Percentiles rank a stretch among this genome's conserved stretches.
Conservation (phyloP, 148 eudicot species). For the Amaranthus palmeri region DNA sequence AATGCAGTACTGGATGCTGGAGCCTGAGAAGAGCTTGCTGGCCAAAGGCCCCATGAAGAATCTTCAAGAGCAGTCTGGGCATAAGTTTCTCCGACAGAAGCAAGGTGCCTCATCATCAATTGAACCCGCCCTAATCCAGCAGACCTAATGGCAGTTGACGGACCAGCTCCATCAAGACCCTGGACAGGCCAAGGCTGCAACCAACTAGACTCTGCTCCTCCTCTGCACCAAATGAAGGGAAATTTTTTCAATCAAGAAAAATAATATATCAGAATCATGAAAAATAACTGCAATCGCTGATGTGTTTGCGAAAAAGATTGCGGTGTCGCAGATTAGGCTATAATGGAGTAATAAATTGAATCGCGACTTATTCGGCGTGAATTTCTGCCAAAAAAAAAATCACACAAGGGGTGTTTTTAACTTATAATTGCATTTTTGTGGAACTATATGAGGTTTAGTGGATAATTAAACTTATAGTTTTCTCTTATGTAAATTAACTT, state of each 20-base stretch:
- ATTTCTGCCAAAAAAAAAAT: too few species aligned
- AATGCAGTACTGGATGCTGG: conserved; percentile 50
- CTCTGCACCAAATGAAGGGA: conserved; percentile 34
- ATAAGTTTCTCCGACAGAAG: conserved; percentile 92
- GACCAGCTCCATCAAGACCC: conserved; percentile 84
- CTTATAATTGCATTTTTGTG: too few species aligned
- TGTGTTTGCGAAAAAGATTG: too few species aligned
- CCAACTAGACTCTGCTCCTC: conserved; percentile 69
- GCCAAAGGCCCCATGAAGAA: conserved; percentile 81
- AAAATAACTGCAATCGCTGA: too few species aligned
- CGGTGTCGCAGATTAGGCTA: too few species aligned
- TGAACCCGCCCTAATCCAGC: conserved; percentile 78
- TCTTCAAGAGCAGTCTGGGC: conserved; percentile 90
- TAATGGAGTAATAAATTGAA: too few species aligned
- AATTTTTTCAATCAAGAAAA: neutral
- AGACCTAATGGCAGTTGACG: conserved; percentile 58
- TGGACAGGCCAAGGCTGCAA: conserved; percentile 54
- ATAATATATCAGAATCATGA: neutral
- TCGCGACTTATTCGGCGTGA: too few species aligned
- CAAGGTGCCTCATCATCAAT: conserved; percentile 97
- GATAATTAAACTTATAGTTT: too few species aligned
- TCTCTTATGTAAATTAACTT: too few species aligned
- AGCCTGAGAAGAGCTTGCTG: conserved; percentile 69
- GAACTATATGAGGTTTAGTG: too few species aligned
- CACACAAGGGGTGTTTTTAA: too few species aligned